These are phyloP conservation scores for Paraleonurus japonicus DNA, from an alignment of 257 asterid species.

Conservation along the genomic window DNA sequence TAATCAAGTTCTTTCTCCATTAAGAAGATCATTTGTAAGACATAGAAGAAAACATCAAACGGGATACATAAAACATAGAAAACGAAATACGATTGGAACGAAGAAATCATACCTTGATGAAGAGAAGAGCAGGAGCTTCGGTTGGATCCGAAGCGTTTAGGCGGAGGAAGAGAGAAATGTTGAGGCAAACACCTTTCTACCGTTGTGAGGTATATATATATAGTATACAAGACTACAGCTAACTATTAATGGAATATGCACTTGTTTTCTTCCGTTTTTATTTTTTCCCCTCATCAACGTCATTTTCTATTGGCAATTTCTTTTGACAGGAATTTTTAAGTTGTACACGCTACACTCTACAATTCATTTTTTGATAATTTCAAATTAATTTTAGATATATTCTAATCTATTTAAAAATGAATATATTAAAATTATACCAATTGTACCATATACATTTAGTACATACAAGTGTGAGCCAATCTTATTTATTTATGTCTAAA, in stretches of 20 bases:
- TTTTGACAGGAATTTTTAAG: too few species aligned
- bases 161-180: background rate
- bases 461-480: too few species aligned
- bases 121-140: constrained; percentile 23
- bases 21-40: background rate
- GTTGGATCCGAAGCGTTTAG: constrained; percentile 27
- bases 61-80: background rate
- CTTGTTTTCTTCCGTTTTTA: background rate
- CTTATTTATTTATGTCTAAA: too few species aligned
- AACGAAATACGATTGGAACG: background rate
- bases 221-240: background rate
- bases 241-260: constrained; percentile 3
- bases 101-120: constrained; percentile 22
- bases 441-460: too few species aligned
- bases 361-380: too few species aligned
- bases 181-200: background rate
- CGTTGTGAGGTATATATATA: background rate
- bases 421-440: too few species aligned
- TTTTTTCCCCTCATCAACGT: background rate
- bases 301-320: too few species aligned
- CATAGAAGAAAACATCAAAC: background rate
- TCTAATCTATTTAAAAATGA: too few species aligned
- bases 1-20: background rate
- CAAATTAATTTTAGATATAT: too few species aligned
- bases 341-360: too few species aligned